Percentiles rank a stretch among this genome's conserved stretches.
Conservation (phyloP, 495 filamentous ascomycete species). For the Talaromyces liani region DNA sequence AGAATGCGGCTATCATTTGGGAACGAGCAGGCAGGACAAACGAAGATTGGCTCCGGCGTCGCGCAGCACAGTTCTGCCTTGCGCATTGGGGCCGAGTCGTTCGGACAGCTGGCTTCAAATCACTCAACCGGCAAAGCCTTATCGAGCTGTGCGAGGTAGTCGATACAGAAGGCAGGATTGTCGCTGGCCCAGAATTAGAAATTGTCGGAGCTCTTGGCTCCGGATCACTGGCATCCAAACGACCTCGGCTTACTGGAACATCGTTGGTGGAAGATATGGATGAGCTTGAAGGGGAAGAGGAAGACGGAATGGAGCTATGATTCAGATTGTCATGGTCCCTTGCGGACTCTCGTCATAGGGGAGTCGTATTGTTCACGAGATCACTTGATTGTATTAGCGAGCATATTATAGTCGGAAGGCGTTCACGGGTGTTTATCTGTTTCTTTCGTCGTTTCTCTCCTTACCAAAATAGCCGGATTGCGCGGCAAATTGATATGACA, state of each 20-base stretch:
- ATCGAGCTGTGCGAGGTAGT: conserved; percentile 90
- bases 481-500: neutral
- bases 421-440: neutral
- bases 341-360: conserved; percentile 1
- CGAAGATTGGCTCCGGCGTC: conserved; percentile 86
- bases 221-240: conserved; percentile 48
- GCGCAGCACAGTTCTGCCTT: conserved; percentile 82
- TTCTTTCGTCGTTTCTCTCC: neutral
- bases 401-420: conserved; percentile 2
- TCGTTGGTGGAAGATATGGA: conserved; percentile 50
- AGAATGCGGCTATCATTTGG: conserved; percentile 93
- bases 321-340: conserved; percentile 19
- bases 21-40: conserved; percentile 82
- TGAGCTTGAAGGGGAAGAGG: conserved; percentile 61
- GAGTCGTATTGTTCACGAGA: neutral
- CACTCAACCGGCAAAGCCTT: conserved; percentile 64
- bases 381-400: conserved; percentile 5
- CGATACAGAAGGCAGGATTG: conserved; percentile 80
- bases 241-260: conserved; percentile 40
- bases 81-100: conserved; percentile 93
- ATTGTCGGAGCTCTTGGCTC: conserved; percentile 63
- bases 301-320: conserved; percentile 59
- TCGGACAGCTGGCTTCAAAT: conserved; percentile 77
- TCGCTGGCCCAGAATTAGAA: conserved; percentile 79
- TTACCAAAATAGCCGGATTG: neutral